Percentiles rank a stretch among this genome's conserved stretches.
Conservation (phyloP, 192 early-diverging fungal species). For the Coemansia sp. region DNA sequence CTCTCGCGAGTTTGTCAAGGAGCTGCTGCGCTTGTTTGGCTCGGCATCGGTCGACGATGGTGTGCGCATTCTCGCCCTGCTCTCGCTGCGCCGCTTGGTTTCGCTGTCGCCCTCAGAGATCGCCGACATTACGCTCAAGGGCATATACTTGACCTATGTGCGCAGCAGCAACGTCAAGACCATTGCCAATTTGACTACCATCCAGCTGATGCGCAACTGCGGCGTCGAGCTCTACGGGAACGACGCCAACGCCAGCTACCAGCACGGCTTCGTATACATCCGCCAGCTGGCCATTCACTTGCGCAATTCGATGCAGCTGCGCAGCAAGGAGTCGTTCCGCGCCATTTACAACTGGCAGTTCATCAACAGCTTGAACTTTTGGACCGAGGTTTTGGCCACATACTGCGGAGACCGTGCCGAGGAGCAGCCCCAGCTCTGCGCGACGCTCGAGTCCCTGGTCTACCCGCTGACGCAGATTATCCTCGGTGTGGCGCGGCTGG, state of each 20-base stretch:
- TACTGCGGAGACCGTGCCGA: conserved; percentile 65
- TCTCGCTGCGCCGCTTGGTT: conserved; percentile 79
- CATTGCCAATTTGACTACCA: conserved; percentile 75
- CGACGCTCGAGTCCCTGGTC: conserved; percentile 70
- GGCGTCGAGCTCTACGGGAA: conserved; percentile 87
- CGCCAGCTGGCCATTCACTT: conserved; percentile 93
- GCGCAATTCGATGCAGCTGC: conserved; percentile 83
- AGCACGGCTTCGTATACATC: conserved; percentile 91
- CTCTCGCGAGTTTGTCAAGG: conserved; percentile 78
- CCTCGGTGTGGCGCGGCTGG: conserved; percentile 76
- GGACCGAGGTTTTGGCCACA: conserved; percentile 81
- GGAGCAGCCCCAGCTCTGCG: conserved; percentile 51
- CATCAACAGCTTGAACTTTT: conserved; percentile 89
- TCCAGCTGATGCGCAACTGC: conserved; percentile 93
- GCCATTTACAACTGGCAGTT: conserved; percentile 98
- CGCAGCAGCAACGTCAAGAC: conserved; percentile 76
- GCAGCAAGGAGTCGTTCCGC: conserved; percentile 87
- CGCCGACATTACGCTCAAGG: conserved; percentile 76
- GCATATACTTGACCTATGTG: conserved; percentile 82
- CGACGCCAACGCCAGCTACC: conserved; percentile 81
- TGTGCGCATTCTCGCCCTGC: conserved; percentile 81
- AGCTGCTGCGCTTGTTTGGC: conserved; percentile 59
- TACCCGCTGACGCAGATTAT: conserved; percentile 90
- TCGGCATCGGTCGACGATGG: conserved; percentile 64
- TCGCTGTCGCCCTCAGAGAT: conserved; percentile 56